Conservation (phyloP, 1,284 basidiomycete species). For the Ceratobasidium sp. region DNA sequence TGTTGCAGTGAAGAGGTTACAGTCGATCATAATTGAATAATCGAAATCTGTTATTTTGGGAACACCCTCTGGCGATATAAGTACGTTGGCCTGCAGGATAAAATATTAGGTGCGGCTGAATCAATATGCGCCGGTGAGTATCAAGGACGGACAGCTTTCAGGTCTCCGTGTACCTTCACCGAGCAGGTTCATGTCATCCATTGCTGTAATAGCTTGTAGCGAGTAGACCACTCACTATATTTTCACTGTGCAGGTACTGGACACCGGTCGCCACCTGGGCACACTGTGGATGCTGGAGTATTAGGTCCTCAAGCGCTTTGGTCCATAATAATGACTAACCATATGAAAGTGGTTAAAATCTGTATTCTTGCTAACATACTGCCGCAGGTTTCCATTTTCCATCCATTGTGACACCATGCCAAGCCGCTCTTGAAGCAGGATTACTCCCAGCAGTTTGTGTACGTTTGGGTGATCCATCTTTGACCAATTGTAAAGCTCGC, state of each 20-base stretch:
- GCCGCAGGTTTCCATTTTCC: constrained; percentile 6
- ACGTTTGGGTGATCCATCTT: too few species aligned
- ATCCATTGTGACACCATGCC: constrained; percentile 24
- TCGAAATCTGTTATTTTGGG: constrained; percentile 2
- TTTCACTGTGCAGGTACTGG: too few species aligned
- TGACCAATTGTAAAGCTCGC: constrained; percentile 35
- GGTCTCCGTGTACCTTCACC: neutral
- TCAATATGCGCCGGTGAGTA: too few species aligned
- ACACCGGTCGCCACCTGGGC: too few species aligned
- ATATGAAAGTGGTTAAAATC: neutral
- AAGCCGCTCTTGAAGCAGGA: neutral
- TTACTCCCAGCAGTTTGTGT: constrained; percentile 6
- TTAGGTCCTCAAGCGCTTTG: too few species aligned
- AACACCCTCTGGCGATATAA: neutral
- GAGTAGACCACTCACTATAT: neutral
- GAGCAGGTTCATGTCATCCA: neutral
- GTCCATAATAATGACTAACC: constrained; percentile 9
- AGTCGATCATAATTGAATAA: neutral
- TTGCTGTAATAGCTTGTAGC: too few species aligned
- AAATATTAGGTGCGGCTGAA: too few species aligned
- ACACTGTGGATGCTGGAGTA: too few species aligned
- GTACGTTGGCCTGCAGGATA: neutral
- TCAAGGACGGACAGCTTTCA: constrained; percentile 11
- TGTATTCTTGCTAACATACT: too few species aligned
- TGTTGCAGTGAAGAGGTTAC: neutral